Conservation (phyloP, 768 basidiomycete species). For the Leccinellum rugosiceps region DNA sequence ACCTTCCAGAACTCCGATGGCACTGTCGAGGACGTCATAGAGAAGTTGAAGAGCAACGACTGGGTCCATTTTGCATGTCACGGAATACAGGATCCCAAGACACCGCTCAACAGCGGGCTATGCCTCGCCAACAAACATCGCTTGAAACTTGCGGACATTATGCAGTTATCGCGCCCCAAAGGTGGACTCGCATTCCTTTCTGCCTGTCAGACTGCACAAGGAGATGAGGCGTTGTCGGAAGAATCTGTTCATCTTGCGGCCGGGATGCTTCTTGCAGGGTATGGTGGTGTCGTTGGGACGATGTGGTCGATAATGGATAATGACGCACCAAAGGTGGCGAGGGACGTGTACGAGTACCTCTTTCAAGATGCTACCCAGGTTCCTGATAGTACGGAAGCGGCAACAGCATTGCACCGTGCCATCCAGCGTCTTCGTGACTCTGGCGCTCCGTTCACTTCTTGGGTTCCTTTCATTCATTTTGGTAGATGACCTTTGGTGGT, state of each 20-base stretch:
- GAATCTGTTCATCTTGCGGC: not conserved
- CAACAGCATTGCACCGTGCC: not conserved
- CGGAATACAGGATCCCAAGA: too few species aligned
- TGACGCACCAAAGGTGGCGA: not conserved
- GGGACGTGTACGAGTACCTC: not conserved
- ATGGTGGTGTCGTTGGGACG: not conserved
- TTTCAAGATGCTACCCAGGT: not conserved
- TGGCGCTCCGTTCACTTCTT: not conserved
- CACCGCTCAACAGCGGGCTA: too few species aligned
- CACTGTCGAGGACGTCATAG: too few species aligned
- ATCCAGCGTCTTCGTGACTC: not conserved
- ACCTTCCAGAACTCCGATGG: too few species aligned
- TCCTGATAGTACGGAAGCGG: not conserved
- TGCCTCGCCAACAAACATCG: too few species aligned
- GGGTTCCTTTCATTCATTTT: not conserved
- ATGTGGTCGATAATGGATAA: not conserved
- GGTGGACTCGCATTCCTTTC: too few species aligned
- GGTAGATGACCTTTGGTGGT: not conserved
- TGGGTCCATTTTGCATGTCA: too few species aligned
- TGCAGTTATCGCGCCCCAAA: too few species aligned
- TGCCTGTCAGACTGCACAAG: too few species aligned
- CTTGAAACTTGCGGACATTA: too few species aligned
- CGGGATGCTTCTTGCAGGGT: not conserved
- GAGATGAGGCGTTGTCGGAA: not conserved
- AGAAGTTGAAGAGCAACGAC: too few species aligned